Conservation (phyloP, 2,329 filamentous ascomycete genomes). For the Xylaria multiplex region DNA sequence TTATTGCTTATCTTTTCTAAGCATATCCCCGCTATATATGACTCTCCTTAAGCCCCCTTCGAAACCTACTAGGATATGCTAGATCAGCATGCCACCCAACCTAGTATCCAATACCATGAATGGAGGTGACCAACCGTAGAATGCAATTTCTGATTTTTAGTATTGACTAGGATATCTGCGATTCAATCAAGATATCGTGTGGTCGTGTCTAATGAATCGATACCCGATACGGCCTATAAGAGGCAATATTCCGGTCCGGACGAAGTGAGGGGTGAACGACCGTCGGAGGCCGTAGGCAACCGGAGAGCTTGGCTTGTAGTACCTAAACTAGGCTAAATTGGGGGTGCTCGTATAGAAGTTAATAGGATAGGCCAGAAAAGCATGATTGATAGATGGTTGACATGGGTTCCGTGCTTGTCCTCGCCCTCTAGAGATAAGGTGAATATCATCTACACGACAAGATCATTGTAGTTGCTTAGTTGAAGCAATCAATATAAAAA, state of each 20-base stretch:
- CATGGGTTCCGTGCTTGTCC: constrained; percentile 1
- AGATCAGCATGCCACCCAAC: constrained; percentile 5
- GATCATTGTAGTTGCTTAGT: background rate
- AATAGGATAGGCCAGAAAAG: background rate
- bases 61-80: background rate
- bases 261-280: constrained; percentile 19
- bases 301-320: constrained; percentile 2
- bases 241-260: background rate
- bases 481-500: constrained; percentile 8
- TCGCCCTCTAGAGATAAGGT: background rate
- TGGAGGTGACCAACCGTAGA: background rate
- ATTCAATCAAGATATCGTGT: background rate
- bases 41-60: background rate
- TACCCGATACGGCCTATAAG: background rate
- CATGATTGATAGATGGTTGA: background rate
- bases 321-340: background rate
- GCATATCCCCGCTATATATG: background rate
- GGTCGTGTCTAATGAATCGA: background rate
- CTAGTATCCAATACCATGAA: background rate
- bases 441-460: no score
- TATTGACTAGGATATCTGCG: background rate
- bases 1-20: background rate
- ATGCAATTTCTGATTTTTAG: background rate
- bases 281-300: constrained; percentile 45
- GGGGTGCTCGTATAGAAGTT: background rate